A percentile compares a stretch with the other conserved stretches of the same genome.
These are phyloP conservation scores for Oenanthe javanica DNA, from an alignment of 140 eudicot genomes.

Conservation along the genomic window DNA sequence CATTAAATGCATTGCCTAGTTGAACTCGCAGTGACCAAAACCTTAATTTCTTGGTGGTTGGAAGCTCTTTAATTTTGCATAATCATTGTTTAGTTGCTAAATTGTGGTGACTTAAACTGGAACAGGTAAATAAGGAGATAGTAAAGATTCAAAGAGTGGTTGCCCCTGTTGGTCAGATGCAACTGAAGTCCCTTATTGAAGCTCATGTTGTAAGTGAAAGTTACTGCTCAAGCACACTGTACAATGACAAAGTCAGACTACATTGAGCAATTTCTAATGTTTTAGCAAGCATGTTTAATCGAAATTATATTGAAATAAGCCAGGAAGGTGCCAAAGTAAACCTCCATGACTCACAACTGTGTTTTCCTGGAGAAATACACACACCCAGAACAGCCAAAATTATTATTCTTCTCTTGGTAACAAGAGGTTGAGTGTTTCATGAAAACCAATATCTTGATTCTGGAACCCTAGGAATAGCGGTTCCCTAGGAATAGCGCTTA, in stretches of 20 bases:
- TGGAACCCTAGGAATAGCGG: too few species aligned
- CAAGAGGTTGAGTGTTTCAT: background rate
- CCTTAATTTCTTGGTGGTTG: background rate
- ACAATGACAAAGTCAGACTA: background rate
- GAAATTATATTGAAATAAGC: background rate
- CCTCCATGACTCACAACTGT: background rate
- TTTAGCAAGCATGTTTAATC: background rate
- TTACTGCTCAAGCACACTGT: background rate
- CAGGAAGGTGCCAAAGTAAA: background rate
- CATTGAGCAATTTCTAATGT: background rate
- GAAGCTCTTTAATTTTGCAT: background rate
- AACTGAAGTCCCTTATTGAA: slow-evolving; percentile 86
- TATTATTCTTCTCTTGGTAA: background rate
- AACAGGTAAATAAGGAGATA: slow-evolving; percentile 89
- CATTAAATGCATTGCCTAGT: background rate
- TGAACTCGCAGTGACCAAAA: background rate
- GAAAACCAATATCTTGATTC: too few species aligned
- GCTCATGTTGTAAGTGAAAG: slow-evolving; percentile 84
- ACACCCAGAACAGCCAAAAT: background rate
- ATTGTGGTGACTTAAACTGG: background rate
- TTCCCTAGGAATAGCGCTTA: too few species aligned
- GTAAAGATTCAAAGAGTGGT: slow-evolving; percentile 99
- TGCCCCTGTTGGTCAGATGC: slow-evolving; percentile 99
- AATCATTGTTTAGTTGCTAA: background rate
- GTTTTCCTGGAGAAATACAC: background rate